A percentile compares a stretch with the other conserved stretches of the same genome.
phyloP scores from a whole-genome alignment of 371 early-diverging fungal genomes.

The Mortierella sp. region DNA sequence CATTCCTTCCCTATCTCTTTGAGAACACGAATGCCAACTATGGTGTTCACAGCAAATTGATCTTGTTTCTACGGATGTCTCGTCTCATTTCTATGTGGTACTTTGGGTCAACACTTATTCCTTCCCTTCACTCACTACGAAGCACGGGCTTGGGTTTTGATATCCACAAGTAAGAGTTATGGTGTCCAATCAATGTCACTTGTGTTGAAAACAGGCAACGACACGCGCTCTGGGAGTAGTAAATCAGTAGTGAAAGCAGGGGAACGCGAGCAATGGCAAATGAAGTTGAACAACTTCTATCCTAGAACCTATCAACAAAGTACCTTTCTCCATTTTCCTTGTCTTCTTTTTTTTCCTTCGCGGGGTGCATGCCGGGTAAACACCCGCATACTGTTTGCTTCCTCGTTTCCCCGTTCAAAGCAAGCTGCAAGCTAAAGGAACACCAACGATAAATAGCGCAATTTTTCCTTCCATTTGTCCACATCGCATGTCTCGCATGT shows the following conservation, averaged over 20 bases:
- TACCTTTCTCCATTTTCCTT: no score
- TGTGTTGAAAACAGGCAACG: no score
- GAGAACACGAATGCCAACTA: no score
- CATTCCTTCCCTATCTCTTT: no score
- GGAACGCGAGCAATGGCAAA: no score
- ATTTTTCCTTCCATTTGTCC: background rate
- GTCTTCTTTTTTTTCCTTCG: background rate
- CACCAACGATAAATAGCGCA: background rate
- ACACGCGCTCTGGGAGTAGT: no score
- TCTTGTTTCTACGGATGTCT: background rate
- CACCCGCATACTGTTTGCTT: background rate
- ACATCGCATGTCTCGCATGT: constrained; percentile 2
- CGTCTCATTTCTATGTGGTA: no score
- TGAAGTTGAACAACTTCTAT: background rate
- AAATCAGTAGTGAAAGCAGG: no score
- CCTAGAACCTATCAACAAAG: background rate
- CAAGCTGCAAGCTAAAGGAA: no score
- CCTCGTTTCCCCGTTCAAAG: background rate
- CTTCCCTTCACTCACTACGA: background rate
- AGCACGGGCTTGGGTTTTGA: background rate
- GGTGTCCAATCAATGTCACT: no score
- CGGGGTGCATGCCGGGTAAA: background rate
- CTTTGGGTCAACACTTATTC: background rate
- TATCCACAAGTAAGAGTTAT: no score
- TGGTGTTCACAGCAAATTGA: background rate